These are phyloP conservation scores for Aschersonia sp. DNA, from an alignment of 2,329 filamentous ascomycete species.

Conservation along the genomic window DNA sequence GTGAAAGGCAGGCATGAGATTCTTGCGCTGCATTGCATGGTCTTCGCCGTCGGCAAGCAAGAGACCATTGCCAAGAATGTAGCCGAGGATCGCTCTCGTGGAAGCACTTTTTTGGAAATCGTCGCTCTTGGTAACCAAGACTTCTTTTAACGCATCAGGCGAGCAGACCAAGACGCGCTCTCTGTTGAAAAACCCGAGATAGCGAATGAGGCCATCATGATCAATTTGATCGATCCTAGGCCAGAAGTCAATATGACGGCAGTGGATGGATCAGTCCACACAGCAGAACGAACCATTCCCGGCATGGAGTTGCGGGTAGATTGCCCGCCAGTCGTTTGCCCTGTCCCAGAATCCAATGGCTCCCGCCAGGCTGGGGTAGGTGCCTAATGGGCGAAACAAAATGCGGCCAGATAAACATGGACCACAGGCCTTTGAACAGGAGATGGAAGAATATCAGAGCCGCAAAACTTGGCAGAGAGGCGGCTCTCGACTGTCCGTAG, in stretches of 20 bases:
- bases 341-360: constrained; percentile 32
- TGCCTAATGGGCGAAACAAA: constrained; percentile 32
- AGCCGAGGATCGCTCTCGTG: constrained; percentile 58
- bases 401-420: neutral
- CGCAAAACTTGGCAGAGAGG: neutral
- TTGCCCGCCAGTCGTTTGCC: constrained; percentile 8
- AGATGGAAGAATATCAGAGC: neutral
- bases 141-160: constrained; percentile 47
- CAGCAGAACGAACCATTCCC: neutral
- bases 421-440: neutral
- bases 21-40: constrained; percentile 16
- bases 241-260: neutral
- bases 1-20: constrained; percentile 18
- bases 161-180: constrained; percentile 41
- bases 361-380: constrained; percentile 28
- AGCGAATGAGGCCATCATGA: constrained; percentile 51
- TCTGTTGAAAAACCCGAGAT: constrained; percentile 41
- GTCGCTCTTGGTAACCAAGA: constrained; percentile 50
- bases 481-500: neutral
- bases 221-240: constrained; percentile 42
- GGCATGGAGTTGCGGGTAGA: neutral
- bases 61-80: constrained; percentile 54
- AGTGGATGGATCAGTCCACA: neutral
- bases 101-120: constrained; percentile 46
- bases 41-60: constrained; percentile 16